Evolutionary conservation across 1,284 basidiomycete genomes (phyloP).

Genomic region (Ustilago curta): DNA sequence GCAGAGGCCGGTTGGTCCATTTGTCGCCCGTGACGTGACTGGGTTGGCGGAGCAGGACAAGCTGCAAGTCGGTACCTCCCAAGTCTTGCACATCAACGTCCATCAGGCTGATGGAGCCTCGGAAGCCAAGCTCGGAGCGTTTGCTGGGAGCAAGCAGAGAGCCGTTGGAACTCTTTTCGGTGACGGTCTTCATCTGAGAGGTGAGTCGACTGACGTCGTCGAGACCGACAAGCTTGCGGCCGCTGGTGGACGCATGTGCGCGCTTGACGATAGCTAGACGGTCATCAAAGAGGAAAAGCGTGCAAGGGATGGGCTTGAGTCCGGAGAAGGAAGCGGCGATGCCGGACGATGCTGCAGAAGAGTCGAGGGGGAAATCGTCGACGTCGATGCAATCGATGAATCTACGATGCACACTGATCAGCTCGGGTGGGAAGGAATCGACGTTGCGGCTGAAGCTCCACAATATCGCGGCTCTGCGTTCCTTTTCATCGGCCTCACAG

Average conservation of each 20-base stretch:
- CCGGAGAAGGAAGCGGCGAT: slow-evolving; percentile 24
- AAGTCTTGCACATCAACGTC: slow-evolving; percentile 78
- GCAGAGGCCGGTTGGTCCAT: slow-evolving; percentile 52
- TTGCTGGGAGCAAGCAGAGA: slow-evolving; percentile 70
- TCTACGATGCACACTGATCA: slow-evolving; percentile 77
- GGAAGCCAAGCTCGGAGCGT: slow-evolving; percentile 84
- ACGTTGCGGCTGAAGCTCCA: slow-evolving; percentile 86
- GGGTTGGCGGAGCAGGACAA: slow-evolving; percentile 71
- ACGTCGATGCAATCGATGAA: slow-evolving; percentile 95
- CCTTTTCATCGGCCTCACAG: slow-evolving; percentile 92
- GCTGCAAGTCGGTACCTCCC: slow-evolving; percentile 78
- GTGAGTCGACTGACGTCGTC: slow-evolving; percentile 83
- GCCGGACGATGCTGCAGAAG: slow-evolving; percentile 27
- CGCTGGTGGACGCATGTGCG: slow-evolving; percentile 79
- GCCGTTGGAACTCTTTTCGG: slow-evolving; percentile 68
- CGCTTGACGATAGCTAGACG: slow-evolving; percentile 92
- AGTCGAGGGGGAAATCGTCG: slow-evolving; percentile 75
- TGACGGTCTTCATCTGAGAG: slow-evolving; percentile 63
- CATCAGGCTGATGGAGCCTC: slow-evolving; percentile 85
- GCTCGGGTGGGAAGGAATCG: slow-evolving; percentile 83
- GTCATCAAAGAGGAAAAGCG: slow-evolving; percentile 94
- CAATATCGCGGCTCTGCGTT: slow-evolving; percentile 86
- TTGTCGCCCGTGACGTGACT: slow-evolving; percentile 53
- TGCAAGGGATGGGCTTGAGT: slow-evolving; percentile 77
- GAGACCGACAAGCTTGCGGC: slow-evolving; percentile 81